phyloP scores from a whole-genome alignment of 2,329 filamentous ascomycete species.

The Aspergillus viridinutans region DNA sequence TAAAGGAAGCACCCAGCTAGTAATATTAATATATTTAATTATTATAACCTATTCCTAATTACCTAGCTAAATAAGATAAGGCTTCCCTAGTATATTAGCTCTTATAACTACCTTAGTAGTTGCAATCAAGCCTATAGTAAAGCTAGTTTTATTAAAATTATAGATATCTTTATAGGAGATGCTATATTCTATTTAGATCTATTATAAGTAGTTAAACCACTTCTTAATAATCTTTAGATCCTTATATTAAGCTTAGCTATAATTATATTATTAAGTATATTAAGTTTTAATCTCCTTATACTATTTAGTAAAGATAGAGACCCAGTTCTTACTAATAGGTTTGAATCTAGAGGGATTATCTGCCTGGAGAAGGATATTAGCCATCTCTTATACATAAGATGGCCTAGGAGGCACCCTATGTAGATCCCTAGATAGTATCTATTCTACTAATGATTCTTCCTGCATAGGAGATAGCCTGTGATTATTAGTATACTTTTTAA shows the following conservation, averaged over 20 bases:
- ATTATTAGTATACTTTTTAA: no score
- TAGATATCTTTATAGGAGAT: slow-evolving; percentile 8
- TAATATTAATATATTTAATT: slow-evolving; percentile 8
- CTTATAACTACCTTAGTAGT: slow-evolving; percentile 2
- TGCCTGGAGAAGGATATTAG: no score
- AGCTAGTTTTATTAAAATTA: slow-evolving; percentile 5
- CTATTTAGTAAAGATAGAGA: no score
- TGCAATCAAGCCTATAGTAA: neutral
- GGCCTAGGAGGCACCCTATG: neutral
- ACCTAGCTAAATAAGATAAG: slow-evolving; percentile 5
- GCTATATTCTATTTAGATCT: slow-evolving; percentile 5
- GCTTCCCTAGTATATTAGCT: neutral
- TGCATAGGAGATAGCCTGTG: no score
- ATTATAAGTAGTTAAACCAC: slow-evolving; percentile 4
- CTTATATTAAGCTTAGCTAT: neutral
- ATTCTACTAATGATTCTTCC: no score
- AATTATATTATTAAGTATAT: neutral
- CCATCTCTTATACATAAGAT: no score
- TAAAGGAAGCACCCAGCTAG: slow-evolving; percentile 2
- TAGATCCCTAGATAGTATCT: no score
- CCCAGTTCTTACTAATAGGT: no score
- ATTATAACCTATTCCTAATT: neutral
- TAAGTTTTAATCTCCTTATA: no score
- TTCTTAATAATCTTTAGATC: neutral
- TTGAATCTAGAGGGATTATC: no score